These are phyloP conservation scores for Raffaelea arxii DNA, from an alignment of 2,329 filamentous ascomycete genomes.

Conservation along the genomic window DNA sequence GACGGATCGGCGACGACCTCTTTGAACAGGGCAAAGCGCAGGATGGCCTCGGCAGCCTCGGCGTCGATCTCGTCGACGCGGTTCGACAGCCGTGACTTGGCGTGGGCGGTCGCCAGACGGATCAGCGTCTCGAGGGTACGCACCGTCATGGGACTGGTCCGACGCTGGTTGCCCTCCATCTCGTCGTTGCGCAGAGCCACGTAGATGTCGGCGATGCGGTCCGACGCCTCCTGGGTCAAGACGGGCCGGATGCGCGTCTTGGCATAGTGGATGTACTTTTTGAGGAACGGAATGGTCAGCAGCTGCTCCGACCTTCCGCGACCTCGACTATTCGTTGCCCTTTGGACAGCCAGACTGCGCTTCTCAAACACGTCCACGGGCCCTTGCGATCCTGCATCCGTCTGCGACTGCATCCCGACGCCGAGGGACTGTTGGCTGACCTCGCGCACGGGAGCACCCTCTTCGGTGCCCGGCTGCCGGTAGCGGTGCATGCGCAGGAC, in stretches of 20 bases:
- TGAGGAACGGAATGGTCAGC: slow-evolving; percentile 93
- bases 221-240: slow-evolving; percentile 81
- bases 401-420: slow-evolving; percentile 73
- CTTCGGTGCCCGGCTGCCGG: slow-evolving; percentile 82
- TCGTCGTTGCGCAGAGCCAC: slow-evolving; percentile 92
- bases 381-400: slow-evolving; percentile 48
- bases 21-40: slow-evolving; percentile 94
- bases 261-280: slow-evolving; percentile 98
- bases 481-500: slow-evolving; percentile 96
- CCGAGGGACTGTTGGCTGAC: slow-evolving; percentile 74
- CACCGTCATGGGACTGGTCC: slow-evolving; percentile 90
- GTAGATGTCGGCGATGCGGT: slow-evolving; percentile 85
- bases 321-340: too few species aligned
- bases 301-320: too few species aligned
- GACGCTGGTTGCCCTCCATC: slow-evolving; percentile 84
- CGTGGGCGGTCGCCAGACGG: slow-evolving; percentile 90
- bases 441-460: slow-evolving; percentile 89
- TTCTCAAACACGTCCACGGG: slow-evolving; percentile 92
- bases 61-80: slow-evolving; percentile 87
- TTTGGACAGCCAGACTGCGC: too few species aligned
- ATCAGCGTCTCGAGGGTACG: slow-evolving; percentile 98
- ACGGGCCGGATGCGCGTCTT: slow-evolving; percentile 86
- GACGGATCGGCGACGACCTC: slow-evolving; percentile 77
- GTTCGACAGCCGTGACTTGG: slow-evolving; percentile 81
- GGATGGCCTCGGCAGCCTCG: slow-evolving; percentile 74